A percentile compares a stretch with the other conserved stretches of the same genome.
These are phyloP conservation scores for Chrysanthemum lavandulifolium DNA, from an alignment of 129 eudicot genomes.

Conservation along the genomic window DNA sequence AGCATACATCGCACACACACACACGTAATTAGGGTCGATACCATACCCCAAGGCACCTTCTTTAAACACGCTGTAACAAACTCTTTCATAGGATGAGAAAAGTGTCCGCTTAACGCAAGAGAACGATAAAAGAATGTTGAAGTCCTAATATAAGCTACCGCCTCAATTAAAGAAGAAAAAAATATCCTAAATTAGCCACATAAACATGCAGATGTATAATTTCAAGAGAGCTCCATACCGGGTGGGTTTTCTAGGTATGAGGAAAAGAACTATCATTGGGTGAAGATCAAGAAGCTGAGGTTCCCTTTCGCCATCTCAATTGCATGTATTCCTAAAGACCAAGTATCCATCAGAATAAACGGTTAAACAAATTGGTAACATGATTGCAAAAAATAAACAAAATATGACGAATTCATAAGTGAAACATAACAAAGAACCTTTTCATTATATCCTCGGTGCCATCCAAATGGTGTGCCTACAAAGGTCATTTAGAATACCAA, in stretches of 20 bases:
- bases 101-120: conserved; percentile 79
- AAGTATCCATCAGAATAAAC: conserved; percentile 75
- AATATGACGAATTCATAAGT: neutral
- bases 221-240: conserved; percentile 33
- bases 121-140: conserved; percentile 11
- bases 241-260: conserved; percentile 95
- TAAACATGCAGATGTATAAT: neutral
- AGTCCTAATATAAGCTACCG: conserved; percentile 7
- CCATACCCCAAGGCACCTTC: conserved; percentile 82
- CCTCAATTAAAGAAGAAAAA: conserved; percentile 4
- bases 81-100: conserved; percentile 88
- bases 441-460: too few relatives aligned
- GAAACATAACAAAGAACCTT: too few relatives aligned
- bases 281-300: too few relatives aligned
- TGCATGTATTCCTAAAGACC: conserved; percentile 31
- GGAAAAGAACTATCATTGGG: conserved; percentile 23
- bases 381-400: neutral
- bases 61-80: conserved; percentile 72
- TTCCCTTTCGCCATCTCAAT: too few relatives aligned
- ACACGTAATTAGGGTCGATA: too few relatives aligned
- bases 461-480: too few relatives aligned
- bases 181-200: conserved; percentile 1
- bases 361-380: conserved; percentile 1
- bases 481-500: too few relatives aligned
- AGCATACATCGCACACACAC: neutral